Base-by-base conservation (phyloP, 2,329 filamentous ascomycete species). In the Monosporascus sp. region DNA sequence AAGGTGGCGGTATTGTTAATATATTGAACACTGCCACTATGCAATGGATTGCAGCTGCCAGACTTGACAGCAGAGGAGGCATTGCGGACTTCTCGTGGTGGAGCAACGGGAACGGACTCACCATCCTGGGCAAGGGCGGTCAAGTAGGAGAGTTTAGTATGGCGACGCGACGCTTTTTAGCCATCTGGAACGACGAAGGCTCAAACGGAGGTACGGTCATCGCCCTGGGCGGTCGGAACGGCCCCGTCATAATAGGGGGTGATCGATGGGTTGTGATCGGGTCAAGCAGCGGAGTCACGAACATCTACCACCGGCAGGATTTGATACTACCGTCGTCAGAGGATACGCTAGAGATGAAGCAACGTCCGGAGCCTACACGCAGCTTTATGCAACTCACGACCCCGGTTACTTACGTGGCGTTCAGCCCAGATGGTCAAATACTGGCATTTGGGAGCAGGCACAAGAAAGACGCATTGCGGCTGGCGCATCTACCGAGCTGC, bases 11-110 rank as follows among this genome's bases (percentile, higher is more conserved):
- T 62, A 80, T 90, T 51, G 81, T 99, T 72, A 97, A 96, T 69
- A 77, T 99, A 24, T 75, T 99, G 26, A 87, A 87, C 72, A 85
- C 88, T 1, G 77, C 74, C 24, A 93, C 92, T 0, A 85, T 89
- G 66, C 93, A 97, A 73, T 97, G 93, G 93, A 77, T 91, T 47
- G 83, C 88, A 0, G 86, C 93, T 59, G 90, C 89, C 16, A 82
- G 92, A 40, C 78, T 97, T 46, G 90, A 97, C 64, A 87, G 89
- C 59, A 81, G 83, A 48, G 86, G 91, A 49, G 92, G 92, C 38
- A 86, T 97, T 48, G 88, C 90, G 1, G 93, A 97, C 69, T 95
- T 97, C 65, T 85, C 84, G 1, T 99, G 94, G 94, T 97, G 92
- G 92, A 81, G 84, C 51, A 85, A 90, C 56, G 89, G 92, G 36